A percentile compares a stretch with the other conserved stretches of the same genome.
Evolutionary conservation across 225 moss, liverwort and hornwort species (phyloP).

Genomic region (Pleurozium schreberi): DNA sequence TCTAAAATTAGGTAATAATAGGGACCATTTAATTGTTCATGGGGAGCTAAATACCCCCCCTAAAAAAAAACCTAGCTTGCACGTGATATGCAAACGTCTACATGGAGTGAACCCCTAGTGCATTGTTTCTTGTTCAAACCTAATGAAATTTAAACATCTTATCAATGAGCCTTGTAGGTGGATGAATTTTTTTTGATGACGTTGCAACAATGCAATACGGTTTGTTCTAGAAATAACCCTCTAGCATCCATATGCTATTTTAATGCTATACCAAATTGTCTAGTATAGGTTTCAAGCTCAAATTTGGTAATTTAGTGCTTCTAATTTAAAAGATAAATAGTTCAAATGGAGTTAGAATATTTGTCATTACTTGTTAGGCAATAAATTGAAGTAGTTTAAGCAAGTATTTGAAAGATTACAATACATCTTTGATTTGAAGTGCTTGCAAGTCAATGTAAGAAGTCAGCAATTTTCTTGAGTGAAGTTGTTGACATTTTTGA

Average conservation of each 20-base stretch:
- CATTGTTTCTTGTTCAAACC: no score
- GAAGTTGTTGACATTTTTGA: neutral
- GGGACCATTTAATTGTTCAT: no score
- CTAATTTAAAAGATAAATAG: accelerated
- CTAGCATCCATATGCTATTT: accelerated
- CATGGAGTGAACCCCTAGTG: no score
- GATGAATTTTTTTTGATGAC: neutral
- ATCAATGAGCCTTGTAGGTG: neutral
- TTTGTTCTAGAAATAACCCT: neutral
- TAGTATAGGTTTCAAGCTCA: neutral
- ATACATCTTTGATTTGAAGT: neutral
- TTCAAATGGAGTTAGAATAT: neutral
- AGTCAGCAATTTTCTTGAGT: neutral
- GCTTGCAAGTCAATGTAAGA: accelerated
- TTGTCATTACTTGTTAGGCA: no score
- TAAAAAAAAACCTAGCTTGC: no score
- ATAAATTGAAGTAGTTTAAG: accelerated
- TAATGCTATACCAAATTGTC: neutral
- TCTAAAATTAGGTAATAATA: no score
- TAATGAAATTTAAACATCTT: neutral
- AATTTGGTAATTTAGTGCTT: neutral
- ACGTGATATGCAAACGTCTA: no score
- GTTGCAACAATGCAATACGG: neutral
- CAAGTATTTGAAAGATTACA: neutral
- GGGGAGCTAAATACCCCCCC: no score